A percentile compares a stretch with the other conserved stretches of the same genome.
phyloP scores from a whole-genome alignment of 1,139 yeast species.

The Insectozyma bohioensis region DNA sequence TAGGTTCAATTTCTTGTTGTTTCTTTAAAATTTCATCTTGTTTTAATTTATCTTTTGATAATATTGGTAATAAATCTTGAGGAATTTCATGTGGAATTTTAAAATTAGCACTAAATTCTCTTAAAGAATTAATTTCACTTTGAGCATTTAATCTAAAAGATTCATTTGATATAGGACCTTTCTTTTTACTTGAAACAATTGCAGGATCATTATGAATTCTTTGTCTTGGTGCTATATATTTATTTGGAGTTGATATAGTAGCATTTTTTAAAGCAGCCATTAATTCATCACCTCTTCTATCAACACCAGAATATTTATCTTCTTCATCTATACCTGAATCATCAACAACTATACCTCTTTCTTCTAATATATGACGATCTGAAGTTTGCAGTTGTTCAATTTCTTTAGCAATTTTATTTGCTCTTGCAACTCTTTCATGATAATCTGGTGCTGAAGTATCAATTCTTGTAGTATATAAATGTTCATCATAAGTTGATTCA shows the following conservation, averaged over 20 bases:
- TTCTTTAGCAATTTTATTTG: constrained; percentile 78
- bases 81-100: constrained; percentile 78
- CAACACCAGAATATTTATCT: constrained; percentile 93
- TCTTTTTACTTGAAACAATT: constrained; percentile 52
- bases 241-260: constrained; percentile 18
- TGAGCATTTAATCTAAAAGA: constrained; percentile 54
- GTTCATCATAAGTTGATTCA: constrained; percentile 83
- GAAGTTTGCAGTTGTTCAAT: constrained; percentile 70
- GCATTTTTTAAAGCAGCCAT: constrained; percentile 57
- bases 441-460: constrained; percentile 76
- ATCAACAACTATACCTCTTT: constrained; percentile 75
- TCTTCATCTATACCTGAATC: constrained; percentile 93
- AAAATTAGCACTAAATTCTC: constrained; percentile 79
- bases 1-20: constrained; percentile 22
- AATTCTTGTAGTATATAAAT: constrained; percentile 83
- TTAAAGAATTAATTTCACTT: constrained; percentile 74
- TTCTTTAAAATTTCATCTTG: constrained; percentile 58
- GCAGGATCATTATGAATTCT: constrained; percentile 68
- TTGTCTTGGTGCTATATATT: constrained; percentile 5
- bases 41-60: constrained; percentile 64
- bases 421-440: constrained; percentile 60
- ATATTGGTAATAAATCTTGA: constrained; percentile 70
- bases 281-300: constrained; percentile 59
- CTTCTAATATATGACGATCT: constrained; percentile 85
- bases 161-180: constrained; percentile 26